Percentiles rank a stretch among this genome's conserved stretches.
phyloP scores from a whole-genome alignment of 495 filamentous ascomycete genomes.

The Lasiosphaeris hirsuta region DNA sequence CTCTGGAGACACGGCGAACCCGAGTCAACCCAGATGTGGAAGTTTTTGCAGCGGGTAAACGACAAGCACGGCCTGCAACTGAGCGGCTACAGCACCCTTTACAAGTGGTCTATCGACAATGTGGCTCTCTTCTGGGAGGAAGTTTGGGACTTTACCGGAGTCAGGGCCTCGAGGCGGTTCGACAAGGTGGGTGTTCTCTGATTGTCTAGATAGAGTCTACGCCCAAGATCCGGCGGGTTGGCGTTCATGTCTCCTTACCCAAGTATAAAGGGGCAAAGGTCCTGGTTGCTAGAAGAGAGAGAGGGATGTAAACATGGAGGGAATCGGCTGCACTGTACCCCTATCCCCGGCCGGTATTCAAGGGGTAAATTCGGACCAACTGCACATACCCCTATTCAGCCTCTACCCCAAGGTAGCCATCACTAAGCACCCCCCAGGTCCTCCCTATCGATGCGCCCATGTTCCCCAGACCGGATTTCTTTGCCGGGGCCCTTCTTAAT shows the following conservation, averaged over 20 bases:
- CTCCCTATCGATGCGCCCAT: conserved; percentile 62
- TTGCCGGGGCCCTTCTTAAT: conserved; percentile 72
- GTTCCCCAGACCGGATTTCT: conserved; percentile 86
- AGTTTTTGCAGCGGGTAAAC: conserved; percentile 66
- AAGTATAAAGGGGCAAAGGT: no score
- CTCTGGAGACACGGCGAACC: conserved; percentile 74
- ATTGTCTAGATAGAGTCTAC: background rate
- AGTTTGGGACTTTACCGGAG: conserved; percentile 75
- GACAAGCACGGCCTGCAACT: conserved; percentile 61
- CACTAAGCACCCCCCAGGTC: conserved; percentile 50
- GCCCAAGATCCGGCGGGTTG: no score
- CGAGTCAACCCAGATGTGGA: conserved; percentile 62
- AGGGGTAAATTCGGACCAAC: no score
- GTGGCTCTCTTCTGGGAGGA: conserved; percentile 78
- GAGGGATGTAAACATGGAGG: no score
- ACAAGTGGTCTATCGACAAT: conserved; percentile 80
- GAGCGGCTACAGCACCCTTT: conserved; percentile 63
- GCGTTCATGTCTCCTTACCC: no score
- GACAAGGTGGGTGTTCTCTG: conserved; percentile 47
- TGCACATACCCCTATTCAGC: background rate
- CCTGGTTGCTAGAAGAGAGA: no score
- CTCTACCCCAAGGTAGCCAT: background rate
- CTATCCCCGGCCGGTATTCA: no score
- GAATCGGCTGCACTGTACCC: no score
- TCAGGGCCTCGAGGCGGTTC: conserved; percentile 65